Conservation (phyloP, 805 yeast species). For the Candida taoyuanica region DNA sequence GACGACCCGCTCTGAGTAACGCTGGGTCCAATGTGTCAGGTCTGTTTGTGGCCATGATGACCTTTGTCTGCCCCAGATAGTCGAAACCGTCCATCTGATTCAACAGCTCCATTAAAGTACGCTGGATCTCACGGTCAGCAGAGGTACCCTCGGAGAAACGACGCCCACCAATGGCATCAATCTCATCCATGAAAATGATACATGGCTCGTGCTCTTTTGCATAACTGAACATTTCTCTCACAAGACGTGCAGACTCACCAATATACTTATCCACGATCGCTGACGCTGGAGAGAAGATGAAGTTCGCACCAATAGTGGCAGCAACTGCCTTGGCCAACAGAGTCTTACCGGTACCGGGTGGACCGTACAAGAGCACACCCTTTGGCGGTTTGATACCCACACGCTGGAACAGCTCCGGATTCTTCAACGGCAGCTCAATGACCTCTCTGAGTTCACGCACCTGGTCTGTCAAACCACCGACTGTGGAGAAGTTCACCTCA, state of each 20-base stretch:
- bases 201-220: slow-evolving; percentile 98
- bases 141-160: slow-evolving; percentile 97
- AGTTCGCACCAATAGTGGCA: slow-evolving; percentile 96
- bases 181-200: slow-evolving; percentile 97
- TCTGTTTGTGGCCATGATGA: slow-evolving; percentile 98
- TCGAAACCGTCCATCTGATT: slow-evolving; percentile 99
- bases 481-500: slow-evolving; percentile 87
- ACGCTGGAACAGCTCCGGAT: slow-evolving; percentile 91
- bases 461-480: slow-evolving; percentile 95
- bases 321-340: slow-evolving; percentile 96
- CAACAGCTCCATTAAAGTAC: slow-evolving; percentile 93
- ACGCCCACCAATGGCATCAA: slow-evolving; percentile 98
- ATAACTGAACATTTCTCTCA: slow-evolving; percentile 96
- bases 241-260: slow-evolving; percentile 95
- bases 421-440: slow-evolving; percentile 92
- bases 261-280: slow-evolving; percentile 97
- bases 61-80: slow-evolving; percentile 92
- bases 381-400: slow-evolving; percentile 99
- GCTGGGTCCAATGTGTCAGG: slow-evolving; percentile 99
- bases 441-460: slow-evolving; percentile 96
- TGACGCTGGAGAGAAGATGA: slow-evolving; percentile 96
- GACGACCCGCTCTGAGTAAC: slow-evolving; percentile 91
- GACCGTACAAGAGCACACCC: slow-evolving; percentile 94
- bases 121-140: slow-evolving; percentile 97
- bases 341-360: slow-evolving; percentile 98